Evolutionary conservation across 2,329 filamentous ascomycete species (phyloP).

Genomic region (Penicillium corylophilum): DNA sequence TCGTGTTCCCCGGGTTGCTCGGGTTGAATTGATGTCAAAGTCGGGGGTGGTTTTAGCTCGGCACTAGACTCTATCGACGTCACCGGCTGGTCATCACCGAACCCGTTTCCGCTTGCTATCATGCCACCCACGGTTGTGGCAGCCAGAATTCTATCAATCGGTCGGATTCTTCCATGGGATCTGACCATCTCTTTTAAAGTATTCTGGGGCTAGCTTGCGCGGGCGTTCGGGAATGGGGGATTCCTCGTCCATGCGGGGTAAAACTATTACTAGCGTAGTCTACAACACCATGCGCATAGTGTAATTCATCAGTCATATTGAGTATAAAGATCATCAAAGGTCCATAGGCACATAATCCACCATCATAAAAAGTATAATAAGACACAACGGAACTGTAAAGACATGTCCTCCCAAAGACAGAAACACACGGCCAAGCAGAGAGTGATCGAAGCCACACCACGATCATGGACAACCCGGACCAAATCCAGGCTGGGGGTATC

Average conservation of each 20-base stretch:
- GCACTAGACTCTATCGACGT: slow-evolving; percentile 22
- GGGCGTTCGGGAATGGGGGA: background rate
- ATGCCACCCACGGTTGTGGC: background rate
- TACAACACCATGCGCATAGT: background rate
- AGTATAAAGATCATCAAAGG: slow-evolving; percentile 2
- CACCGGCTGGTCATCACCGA: slow-evolving; percentile 25
- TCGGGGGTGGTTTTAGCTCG: slow-evolving; percentile 1
- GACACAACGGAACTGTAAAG: slow-evolving; percentile 20
- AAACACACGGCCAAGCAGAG: background rate
- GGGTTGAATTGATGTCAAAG: background rate
- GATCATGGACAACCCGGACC: slow-evolving; percentile 15
- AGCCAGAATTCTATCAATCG: background rate
- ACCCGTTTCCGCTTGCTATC: background rate
- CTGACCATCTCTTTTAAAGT: background rate
- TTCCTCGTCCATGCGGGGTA: slow-evolving; percentile 18
- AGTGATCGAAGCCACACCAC: slow-evolving; percentile 22
- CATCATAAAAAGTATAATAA: slow-evolving; percentile 22
- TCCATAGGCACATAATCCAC: slow-evolving; percentile 12
- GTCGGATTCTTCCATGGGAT: background rate
- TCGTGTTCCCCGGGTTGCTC: too few species aligned
- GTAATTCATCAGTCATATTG: slow-evolving; percentile 12
- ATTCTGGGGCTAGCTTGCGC: background rate
- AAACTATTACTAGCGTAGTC: slow-evolving; percentile 5
- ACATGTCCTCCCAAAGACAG: background rate
- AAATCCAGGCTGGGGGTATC: slow-evolving; percentile 33